Percentiles rank a stretch among this genome's conserved stretches.
These are phyloP conservation scores for Lentinula aciculospora DNA, from an alignment of 768 basidiomycete species.

Conservation along the genomic window DNA sequence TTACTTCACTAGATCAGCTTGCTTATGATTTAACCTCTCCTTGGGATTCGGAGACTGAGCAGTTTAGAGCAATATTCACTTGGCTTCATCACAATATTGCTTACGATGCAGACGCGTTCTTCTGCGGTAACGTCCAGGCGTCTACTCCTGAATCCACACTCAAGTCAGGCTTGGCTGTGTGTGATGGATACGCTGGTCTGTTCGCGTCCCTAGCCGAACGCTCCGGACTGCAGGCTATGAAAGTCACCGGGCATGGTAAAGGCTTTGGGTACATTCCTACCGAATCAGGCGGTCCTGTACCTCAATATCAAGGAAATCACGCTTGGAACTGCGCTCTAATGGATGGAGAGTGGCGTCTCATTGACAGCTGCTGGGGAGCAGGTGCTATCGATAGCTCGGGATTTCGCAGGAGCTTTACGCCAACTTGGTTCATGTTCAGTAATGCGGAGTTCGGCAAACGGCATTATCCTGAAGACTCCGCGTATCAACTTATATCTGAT, in stretches of 20 bases:
- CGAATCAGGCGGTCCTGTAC: slow-evolving; percentile 25
- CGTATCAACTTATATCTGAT: slow-evolving; percentile 34
- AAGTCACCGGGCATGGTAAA: slow-evolving; percentile 41
- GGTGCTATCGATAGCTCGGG: slow-evolving; percentile 30
- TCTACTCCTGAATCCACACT: slow-evolving; percentile 33
- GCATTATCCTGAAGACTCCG: slow-evolving; percentile 39
- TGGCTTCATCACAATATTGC: slow-evolving; percentile 44
- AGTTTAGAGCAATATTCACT: slow-evolving; percentile 39
- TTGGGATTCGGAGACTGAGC: slow-evolving; percentile 34
- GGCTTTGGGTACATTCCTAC: slow-evolving; percentile 34
- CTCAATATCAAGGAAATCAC: slow-evolving; percentile 34
- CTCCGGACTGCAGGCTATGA: slow-evolving; percentile 33
- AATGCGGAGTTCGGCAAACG: slow-evolving; percentile 36
- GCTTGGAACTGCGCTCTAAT: slow-evolving; percentile 43
- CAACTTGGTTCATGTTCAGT: slow-evolving; percentile 36
- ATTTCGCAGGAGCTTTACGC: slow-evolving; percentile 29
- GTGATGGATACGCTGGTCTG: slow-evolving; percentile 43
- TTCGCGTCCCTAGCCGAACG: slow-evolving; percentile 33
- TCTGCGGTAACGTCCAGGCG: slow-evolving; percentile 32
- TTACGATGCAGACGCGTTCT: slow-evolving; percentile 35
- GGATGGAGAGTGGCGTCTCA: slow-evolving; percentile 39
- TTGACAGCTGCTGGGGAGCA: slow-evolving; percentile 46
- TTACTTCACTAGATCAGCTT: slow-evolving; percentile 31
- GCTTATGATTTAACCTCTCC: slow-evolving; percentile 35
- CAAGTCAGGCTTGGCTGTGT: slow-evolving; percentile 39